Base-by-base conservation (phyloP, 306 rosid species). In the Pachyrhizus erosus region DNA sequence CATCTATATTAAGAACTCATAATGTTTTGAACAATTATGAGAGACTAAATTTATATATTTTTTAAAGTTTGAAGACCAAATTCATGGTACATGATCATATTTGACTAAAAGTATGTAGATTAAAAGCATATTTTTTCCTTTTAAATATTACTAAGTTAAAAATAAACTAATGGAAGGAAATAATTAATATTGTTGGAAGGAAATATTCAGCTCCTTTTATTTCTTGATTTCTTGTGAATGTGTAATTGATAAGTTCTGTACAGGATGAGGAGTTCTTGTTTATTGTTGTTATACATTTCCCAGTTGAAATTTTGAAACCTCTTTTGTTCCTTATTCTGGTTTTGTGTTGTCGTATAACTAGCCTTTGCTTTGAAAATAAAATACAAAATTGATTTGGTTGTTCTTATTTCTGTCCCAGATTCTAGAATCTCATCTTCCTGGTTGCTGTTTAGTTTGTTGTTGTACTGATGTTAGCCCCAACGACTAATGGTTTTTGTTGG, bases 231-330 rank as follows among this genome's bases (percentile, higher is more conserved):
- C 42, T 37, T 37, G 10, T 37, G 42, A 37, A 37, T 1, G 42
- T 7, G 42, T 37, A 37, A 37, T 37, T 37, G 42, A 37, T 37
- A 6, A 37, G 42, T 37, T 37, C 9, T 6, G 27, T 68, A 46
- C 43, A 9, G 4, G 33, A n/a, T 33, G 33, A 48, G 57, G 52
- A 20, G 51, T 29, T 43, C 27, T 15, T 76, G 2, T 24, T 7
- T n/a, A 14, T 11, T 39, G 26, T 66, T 66, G 52, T 23, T 9
- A 40, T 9, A 20, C 73, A 80, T 80, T 80, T 72, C 21, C 42
- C 8, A 21, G 55, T 9, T 21, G 68, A 23, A 60, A 29, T 54
- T 71, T 20, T 58, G 11, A 27, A 43, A 71, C 54, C 29, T 80
- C 37, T 29, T 37, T 67, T 66, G 66, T 67, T 68, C 11, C 15